These are phyloP conservation scores for Sugiyamaella japonica DNA, from an alignment of 1,139 yeast species.

Conservation along the genomic window DNA sequence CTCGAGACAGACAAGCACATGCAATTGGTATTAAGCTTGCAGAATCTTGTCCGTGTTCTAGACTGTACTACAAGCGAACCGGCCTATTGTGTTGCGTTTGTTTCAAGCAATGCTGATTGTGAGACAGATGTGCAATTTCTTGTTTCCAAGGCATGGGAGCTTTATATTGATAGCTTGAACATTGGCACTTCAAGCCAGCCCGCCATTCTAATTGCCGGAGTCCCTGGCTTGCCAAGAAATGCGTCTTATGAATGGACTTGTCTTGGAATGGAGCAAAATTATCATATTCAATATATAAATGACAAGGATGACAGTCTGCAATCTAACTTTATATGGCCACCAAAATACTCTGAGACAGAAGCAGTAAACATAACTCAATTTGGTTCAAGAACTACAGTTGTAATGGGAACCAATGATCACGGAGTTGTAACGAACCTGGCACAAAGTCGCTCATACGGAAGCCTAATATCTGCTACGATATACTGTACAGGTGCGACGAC, in stretches of 20 bases:
- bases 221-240: constrained; percentile 62
- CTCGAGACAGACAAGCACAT: constrained; percentile 26
- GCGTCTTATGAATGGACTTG: constrained; percentile 78
- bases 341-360: constrained; percentile 6
- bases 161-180: background rate
- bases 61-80: constrained; percentile 49
- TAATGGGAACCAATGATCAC: background rate
- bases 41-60: constrained; percentile 69
- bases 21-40: constrained; percentile 61
- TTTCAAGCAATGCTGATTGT: constrained; percentile 1
- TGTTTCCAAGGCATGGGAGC: constrained; percentile 6
- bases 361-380: constrained; percentile 2
- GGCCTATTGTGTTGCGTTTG: constrained; percentile 20
- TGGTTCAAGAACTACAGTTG: constrained; percentile 6
- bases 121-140: background rate
- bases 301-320: constrained; percentile 25
- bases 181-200: constrained; percentile 1
- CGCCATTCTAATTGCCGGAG: constrained; percentile 51
- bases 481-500: constrained; percentile 1
- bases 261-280: constrained; percentile 29
- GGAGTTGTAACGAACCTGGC: background rate
- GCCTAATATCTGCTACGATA: constrained; percentile 8
- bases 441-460: constrained; percentile 4
- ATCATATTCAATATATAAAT: constrained; percentile 27
- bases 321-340: constrained; percentile 12